phyloP scores from a whole-genome alignment of 202 grass and related monocot genomes.

The Cymbopogon flexuosus region DNA sequence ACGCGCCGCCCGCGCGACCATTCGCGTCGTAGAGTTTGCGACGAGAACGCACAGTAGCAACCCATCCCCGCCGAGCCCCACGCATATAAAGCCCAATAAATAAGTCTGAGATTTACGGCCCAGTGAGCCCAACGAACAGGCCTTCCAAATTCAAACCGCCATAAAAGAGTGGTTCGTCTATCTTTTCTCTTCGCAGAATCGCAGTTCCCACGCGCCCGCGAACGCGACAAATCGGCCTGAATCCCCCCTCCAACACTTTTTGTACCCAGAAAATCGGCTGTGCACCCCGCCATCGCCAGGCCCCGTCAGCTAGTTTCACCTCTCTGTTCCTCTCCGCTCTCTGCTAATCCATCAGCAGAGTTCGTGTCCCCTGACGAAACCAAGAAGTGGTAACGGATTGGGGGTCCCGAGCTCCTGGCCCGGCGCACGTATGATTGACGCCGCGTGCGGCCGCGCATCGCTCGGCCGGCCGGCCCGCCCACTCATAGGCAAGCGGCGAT shows the following conservation, averaged over 20 bases:
- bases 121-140: background rate
- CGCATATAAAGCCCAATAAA: background rate
- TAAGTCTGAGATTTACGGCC: background rate
- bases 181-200: background rate
- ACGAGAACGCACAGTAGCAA: background rate
- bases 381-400: too few relatives aligned
- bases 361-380: background rate
- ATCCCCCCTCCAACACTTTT: too few relatives aligned
- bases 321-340: background rate
- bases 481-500: background rate
- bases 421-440: constrained; percentile 3
- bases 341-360: background rate
- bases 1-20: too few relatives aligned
- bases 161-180: background rate
- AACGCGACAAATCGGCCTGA: too few relatives aligned
- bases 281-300: too few relatives aligned
- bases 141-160: background rate
- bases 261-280: too few relatives aligned
- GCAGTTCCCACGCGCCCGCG: background rate
- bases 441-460: background rate
- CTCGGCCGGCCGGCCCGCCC: background rate
- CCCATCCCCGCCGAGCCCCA: background rate
- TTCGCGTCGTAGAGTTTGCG: too few relatives aligned
- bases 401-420: background rate
- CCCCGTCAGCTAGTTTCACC: background rate